Base-by-base conservation (phyloP, 2,329 filamentous ascomycete genomes). In the Cordyceps cateniannulata region DNA sequence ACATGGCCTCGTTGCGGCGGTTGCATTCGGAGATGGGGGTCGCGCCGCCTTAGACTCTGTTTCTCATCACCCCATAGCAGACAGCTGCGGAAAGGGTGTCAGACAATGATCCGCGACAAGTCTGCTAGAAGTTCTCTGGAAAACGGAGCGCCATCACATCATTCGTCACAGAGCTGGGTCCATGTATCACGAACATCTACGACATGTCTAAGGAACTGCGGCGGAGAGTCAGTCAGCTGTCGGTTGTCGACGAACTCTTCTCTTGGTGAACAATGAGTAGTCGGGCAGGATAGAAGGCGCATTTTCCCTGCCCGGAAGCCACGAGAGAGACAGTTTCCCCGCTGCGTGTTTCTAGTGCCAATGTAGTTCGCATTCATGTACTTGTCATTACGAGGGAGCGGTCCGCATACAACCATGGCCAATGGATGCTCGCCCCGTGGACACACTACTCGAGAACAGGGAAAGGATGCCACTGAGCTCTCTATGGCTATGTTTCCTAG, bases 21-120 rank as follows among this genome's bases (percentile, higher is more conserved):
- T 40, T 45, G 32, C 44, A 38, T 20, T 44, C 38, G 18, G 42
- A 25, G 49, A 47, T n/a, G 24, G 50, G 42, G 59, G 45, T 18
- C n/a, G n/a, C 10, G 25, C 32, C 24, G 58, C 51, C 59, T 61
- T 42, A 61, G 45, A 61, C 52, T 48, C 40, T 55, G 40, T 60
- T 55, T 54, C 52, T 51, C 27, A 32, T 6, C 51, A 35, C 2
- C 2, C 45, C 29, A 16, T 22, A 18, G 42, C 12, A 24, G 22
- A 48, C 24, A 20, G 4, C n/a, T 5, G 22, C 40, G 35, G 22
- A 9, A 47, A 32, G 18, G 16, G 51, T 61, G 47, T 44, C 22
- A 51, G 52, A 61, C 35, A 51, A 14, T 42, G 27, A 18, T 10
- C 14, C 18, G 47, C 38, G 12, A 24, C 16, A 24, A 12, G 16